phyloP scores from a whole-genome alignment of 2,329 filamentous ascomycete genomes.

The Geoglossum cookeanum region DNA sequence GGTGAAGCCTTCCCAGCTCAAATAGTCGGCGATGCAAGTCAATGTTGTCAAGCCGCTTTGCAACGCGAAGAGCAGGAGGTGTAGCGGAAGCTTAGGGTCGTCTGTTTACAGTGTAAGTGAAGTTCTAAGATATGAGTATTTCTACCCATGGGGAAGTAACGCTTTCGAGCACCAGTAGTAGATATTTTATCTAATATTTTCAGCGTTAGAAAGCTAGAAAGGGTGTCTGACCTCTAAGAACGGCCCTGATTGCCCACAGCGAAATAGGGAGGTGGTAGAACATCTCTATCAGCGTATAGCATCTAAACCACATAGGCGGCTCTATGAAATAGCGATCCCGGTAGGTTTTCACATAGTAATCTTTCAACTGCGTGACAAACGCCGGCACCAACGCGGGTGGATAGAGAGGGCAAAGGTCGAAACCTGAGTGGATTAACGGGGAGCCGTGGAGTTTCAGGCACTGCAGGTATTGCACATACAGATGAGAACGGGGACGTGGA shows the following conservation, averaged over 20 bases:
- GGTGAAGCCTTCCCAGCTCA: conserved; percentile 32
- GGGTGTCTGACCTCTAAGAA: conserved; percentile 27
- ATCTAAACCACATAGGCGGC: conserved; percentile 38
- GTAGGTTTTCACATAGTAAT: conserved; percentile 41
- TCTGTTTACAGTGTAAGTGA: conserved; percentile 19
- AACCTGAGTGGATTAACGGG: conserved; percentile 22
- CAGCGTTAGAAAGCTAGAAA: neutral
- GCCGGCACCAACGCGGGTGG: conserved; percentile 30
- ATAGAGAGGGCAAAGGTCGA: conserved; percentile 42
- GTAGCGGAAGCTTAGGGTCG: conserved; percentile 36
- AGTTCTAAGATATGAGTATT: neutral
- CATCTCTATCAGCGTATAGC: conserved; percentile 38
- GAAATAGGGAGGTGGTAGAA: conserved; percentile 42
- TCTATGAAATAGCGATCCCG: conserved; percentile 42
- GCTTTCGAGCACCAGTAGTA: too few relatives aligned
- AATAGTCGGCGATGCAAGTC: conserved; percentile 41
- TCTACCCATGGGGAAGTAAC: neutral
- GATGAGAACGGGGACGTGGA: conserved; percentile 42
- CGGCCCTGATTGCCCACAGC: conserved; percentile 37
- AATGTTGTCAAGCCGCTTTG: conserved; percentile 42
- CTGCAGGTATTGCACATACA: conserved; percentile 22
- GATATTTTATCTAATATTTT: too few relatives aligned
- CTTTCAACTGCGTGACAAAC: conserved; percentile 30
- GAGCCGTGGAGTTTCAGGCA: neutral
- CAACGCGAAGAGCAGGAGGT: conserved; percentile 39